Base-by-base conservation (phyloP, 805 yeast genomes). In the Wickerhamomyces xylosicus region DNA sequence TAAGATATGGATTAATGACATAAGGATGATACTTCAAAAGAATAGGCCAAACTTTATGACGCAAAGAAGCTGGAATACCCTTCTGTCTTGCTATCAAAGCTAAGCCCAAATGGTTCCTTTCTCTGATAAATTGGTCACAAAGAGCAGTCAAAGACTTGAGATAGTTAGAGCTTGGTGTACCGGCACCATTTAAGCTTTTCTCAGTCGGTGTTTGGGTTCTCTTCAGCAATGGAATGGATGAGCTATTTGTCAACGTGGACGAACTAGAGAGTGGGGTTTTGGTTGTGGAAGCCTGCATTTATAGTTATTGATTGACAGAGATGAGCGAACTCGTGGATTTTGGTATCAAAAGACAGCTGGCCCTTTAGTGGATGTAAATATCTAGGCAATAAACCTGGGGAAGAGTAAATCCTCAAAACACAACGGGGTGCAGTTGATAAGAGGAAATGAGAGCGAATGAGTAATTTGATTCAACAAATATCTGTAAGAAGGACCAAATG, bases 11-110 rank as follows among this genome's bases (percentile, higher is more conserved):
- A 37, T 77, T 67, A 25, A 74, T 59, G 13, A 85, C 95, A 63
- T 79, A 84, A 1, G 97, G 96, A 57, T 89, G 97, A 50, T 77
- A 77, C 47, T 78, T 78, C 41, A 89, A 59, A 37, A 89, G 58
- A 4, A 85, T 61, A 1, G 96, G 95, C 97, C 97, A 89, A 7
- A 85, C 82, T 41, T 71, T 66, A 47, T 75, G 77, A 43, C 97
- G 69, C 39, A 86, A 64, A 41, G 77, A 71, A 1, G 95, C 90
- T 1, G 97, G 97, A 20, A 87, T 66, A 3, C 97, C 97, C 41
- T 77, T 66, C 47, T 80, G 87, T 45, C 95, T 69, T 5, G 95
- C 90, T 6, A 89, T 59, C 46, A 76, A 64, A 1, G 97, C 94
- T 35, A 89, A 60, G 0, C 87, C 85, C 36, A 79, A 77, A 41